Percentiles rank a stretch among this genome's conserved stretches.
Conservation (phyloP, 2,329 filamentous ascomycete species). For the Byssoonygena ceratinophila region DNA sequence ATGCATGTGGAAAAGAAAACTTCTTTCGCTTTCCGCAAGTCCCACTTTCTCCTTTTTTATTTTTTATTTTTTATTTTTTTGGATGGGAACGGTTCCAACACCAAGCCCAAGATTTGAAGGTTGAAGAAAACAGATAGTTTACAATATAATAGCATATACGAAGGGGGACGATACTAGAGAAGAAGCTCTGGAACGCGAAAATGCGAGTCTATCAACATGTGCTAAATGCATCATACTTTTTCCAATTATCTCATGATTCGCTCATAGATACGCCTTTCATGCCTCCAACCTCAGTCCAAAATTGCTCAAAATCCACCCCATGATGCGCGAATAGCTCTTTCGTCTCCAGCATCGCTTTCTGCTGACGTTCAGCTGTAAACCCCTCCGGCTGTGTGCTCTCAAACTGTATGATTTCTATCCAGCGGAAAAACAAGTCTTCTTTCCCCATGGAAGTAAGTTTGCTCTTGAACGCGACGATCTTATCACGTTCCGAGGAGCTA, state of each 20-base stretch:
- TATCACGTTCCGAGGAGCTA: slow-evolving; percentile 44
- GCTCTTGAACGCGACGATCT: slow-evolving; percentile 72
- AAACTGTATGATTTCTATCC: slow-evolving; percentile 86
- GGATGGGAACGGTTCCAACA: too few relatives aligned
- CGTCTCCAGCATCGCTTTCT: slow-evolving; percentile 61
- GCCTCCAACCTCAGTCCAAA: slow-evolving; percentile 62
- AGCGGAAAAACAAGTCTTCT: slow-evolving; percentile 79
- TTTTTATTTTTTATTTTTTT: too few relatives aligned
- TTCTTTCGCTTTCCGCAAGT: too few relatives aligned
- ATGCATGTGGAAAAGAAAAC: too few relatives aligned
- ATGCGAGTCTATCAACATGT: background rate
- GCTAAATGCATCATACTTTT: background rate
- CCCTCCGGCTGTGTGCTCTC: slow-evolving; percentile 70
- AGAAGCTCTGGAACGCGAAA: background rate
- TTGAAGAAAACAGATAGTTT: too few relatives aligned
- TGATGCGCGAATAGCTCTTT: slow-evolving; percentile 63
- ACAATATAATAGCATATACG: too few relatives aligned
- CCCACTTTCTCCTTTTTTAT: too few relatives aligned
- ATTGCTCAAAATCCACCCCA: slow-evolving; percentile 68
- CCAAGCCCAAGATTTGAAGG: too few relatives aligned
- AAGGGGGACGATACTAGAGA: too few relatives aligned
- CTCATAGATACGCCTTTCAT: slow-evolving; percentile 47
- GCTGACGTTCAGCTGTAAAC: slow-evolving; percentile 64
- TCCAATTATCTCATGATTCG: background rate
- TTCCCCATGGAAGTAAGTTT: slow-evolving; percentile 65